Evolutionary conservation across 257 asterid species (phyloP).

Genomic region (Eustoma russellianum): DNA sequence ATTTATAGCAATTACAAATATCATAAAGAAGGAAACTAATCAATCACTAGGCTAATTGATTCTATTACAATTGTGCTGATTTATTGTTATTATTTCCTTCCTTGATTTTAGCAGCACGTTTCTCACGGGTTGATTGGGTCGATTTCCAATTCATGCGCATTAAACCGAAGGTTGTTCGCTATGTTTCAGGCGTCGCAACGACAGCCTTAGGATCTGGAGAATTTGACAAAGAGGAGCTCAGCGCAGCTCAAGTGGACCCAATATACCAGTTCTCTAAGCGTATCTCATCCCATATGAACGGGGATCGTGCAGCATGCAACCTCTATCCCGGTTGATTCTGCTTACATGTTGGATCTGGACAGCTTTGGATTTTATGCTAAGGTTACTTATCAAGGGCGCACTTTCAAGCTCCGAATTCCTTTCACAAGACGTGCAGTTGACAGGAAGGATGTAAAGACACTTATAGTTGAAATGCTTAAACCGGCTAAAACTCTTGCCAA

Average conservation of each 20-base stretch:
- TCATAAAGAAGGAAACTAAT: no score
- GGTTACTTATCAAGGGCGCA: slow-evolving; percentile 70
- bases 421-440: slow-evolving; percentile 73
- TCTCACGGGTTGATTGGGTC: slow-evolving; percentile 97
- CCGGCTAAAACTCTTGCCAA: slow-evolving; percentile 47
- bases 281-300: slow-evolving; percentile 89
- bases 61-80: no score
- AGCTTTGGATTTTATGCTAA: slow-evolving; percentile 89
- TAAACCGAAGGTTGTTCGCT: slow-evolving; percentile 71
- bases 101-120: no score
- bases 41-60: no score
- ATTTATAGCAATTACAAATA: no score
- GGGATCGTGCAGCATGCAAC: slow-evolving; percentile 87
- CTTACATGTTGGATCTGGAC: slow-evolving; percentile 76
- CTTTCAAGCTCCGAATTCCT: slow-evolving; percentile 84
- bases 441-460: slow-evolving; percentile 79
- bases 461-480: slow-evolving; percentile 85
- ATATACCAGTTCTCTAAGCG: slow-evolving; percentile 83
- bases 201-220: slow-evolving; percentile 92
- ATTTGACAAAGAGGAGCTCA: slow-evolving; percentile 63
- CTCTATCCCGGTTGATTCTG: slow-evolving; percentile 75
- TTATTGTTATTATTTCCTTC: no score
- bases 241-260: slow-evolving; percentile 74
- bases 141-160: slow-evolving; percentile 86
- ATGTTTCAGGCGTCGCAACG: slow-evolving; percentile 87